Evolutionary conservation across 2,329 filamentous ascomycete genomes (phyloP), one percentile per base, ranked within the genome.

Genomic region (Verticillium zaregamsianum): DNA sequence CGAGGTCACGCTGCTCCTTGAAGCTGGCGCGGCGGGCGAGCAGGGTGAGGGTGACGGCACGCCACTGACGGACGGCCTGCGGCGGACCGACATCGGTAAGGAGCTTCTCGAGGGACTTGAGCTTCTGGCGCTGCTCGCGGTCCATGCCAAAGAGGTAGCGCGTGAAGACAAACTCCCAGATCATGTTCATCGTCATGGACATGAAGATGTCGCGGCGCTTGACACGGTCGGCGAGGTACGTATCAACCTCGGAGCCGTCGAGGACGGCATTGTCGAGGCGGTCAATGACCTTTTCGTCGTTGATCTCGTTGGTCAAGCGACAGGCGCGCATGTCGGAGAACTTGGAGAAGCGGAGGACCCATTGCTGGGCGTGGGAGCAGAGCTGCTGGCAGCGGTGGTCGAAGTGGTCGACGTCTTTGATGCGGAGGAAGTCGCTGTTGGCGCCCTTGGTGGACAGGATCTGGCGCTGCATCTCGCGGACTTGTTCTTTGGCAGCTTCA

Each of bases 111-210:
- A 99, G 85, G 37, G 90, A 88, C 80, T 99, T 98, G 74, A 99
- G 89, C 77, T 98, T 98, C 76, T 98, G 93, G 69, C 95, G 88
- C 77, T 99, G 95, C 76, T 98, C 95, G 69, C 93, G 87, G 74
- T 99, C 95, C 92, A 99, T 97, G 69, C 95, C 95, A 74, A 99
- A 99, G 31, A 99, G 87, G 75, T 99, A 99, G 66, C 95, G 88
- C 9, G 94, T 97, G 73, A 99, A 99, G 73, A 99, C 89, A 72
- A 96, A 97, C 76, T 99, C 95, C 93, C 93, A 99, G 59, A 99
- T 89, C 93, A 99, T 97, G 64, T 91, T 95, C 93, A 98, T 98
- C 61, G 94, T 92, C 75, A 99, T 93, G 40, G 93, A 95, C 92
- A 98, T 97, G 82, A 99, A 97, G 62, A 98, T 89, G 74, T 98